phyloP scores from a whole-genome alignment of 73 alveolate species.

The Paramecium octaurelia region DNA sequence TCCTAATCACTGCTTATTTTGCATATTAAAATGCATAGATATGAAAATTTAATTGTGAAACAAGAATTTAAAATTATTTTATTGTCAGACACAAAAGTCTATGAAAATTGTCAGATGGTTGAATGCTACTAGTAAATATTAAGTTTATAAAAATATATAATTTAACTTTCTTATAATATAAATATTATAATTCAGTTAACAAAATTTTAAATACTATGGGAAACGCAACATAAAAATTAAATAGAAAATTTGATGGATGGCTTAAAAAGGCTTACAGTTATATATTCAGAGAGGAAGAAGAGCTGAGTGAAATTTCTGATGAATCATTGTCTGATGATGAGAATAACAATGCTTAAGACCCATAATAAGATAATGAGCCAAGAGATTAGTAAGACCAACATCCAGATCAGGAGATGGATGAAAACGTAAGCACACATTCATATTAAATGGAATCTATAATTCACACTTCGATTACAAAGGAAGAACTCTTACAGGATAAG shows the following conservation, averaged over 20 bases:
- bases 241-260: not conserved
- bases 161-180: not conserved
- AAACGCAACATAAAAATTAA: not conserved
- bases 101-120: not conserved
- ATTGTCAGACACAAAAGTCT: not conserved
- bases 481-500: not conserved
- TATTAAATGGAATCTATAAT: not conserved
- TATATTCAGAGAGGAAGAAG: not conserved
- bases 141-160: not conserved
- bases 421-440: not conserved
- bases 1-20: slow-evolving; percentile 12
- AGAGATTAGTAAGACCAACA: not conserved
- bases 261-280: not conserved
- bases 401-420: not conserved
- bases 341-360: not conserved
- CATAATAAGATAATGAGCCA: not conserved
- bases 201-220: not conserved
- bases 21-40: not conserved
- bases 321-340: not conserved
- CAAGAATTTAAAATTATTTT: not conserved
- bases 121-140: not conserved
- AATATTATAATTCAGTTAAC: not conserved
- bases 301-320: not conserved
- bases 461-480: not conserved
- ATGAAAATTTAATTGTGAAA: not conserved